phyloP scores from a whole-genome alignment of 2,329 filamentous ascomycete species.

The Parascedosporium putredinis region DNA sequence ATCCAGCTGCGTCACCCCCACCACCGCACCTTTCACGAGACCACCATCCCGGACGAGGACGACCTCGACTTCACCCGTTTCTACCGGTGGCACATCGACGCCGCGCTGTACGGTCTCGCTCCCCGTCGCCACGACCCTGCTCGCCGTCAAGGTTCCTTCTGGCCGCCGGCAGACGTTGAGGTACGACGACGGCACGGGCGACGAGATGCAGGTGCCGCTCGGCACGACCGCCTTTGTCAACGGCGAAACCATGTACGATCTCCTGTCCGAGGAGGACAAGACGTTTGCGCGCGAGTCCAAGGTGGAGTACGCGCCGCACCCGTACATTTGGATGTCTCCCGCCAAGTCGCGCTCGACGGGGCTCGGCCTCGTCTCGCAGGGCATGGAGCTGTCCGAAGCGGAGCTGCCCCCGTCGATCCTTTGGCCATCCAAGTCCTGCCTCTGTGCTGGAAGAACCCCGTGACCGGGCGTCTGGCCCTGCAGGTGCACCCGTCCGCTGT shows the following conservation, averaged over 20 bases:
- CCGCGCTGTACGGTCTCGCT: constrained; percentile 64
- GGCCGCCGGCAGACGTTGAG: constrained; percentile 56
- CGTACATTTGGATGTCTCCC: constrained; percentile 71
- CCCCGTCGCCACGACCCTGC: constrained; percentile 62
- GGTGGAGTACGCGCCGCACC: constrained; percentile 68
- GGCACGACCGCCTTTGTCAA: constrained; percentile 69
- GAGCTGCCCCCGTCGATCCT: constrained; percentile 56
- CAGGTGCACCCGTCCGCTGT: constrained; percentile 67
- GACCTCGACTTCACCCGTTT: constrained; percentile 44
- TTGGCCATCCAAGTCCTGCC: constrained; percentile 61
- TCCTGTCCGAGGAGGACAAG: constrained; percentile 54
- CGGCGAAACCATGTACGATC: constrained; percentile 60
- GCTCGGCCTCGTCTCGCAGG: constrained; percentile 60
- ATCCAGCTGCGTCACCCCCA: constrained; percentile 64
- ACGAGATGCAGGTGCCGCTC: constrained; percentile 57
- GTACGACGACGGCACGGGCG: constrained; percentile 62
- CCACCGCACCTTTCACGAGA: constrained; percentile 65
- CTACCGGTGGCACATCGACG: constrained; percentile 75
- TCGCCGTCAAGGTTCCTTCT: constrained; percentile 62
- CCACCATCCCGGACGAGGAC: constrained; percentile 43
- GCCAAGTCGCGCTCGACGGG: constrained; percentile 58
- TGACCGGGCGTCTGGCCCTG: constrained; percentile 57
- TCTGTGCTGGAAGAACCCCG: constrained; percentile 69
- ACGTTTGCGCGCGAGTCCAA: constrained; percentile 55
- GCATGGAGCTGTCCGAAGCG: constrained; percentile 45